Evolutionary conservation across 1,284 basidiomycete genomes (phyloP), one percentile per base, ranked within the genome.

Genomic region (Marasmius fiardii): DNA sequence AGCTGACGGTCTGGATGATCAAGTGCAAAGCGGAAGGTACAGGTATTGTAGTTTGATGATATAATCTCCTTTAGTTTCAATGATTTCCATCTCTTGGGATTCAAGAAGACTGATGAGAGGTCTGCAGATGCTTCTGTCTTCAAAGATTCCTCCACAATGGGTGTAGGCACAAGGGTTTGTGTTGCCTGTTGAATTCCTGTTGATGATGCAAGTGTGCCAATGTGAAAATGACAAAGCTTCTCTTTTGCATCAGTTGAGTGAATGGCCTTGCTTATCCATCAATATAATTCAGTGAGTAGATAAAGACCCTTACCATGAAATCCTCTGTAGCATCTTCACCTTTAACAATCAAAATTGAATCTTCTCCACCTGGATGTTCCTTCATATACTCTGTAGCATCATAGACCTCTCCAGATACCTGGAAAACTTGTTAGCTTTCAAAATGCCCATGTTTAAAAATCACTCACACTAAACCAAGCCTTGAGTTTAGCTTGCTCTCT

Each of bases 281-380:
- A n/a, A n/a, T n/a, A n/a, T n/a, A n/a, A n/a, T n/a, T n/a, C n/a
- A n/a, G n/a, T n/a, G n/a, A n/a, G n/a, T n/a, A n/a, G n/a, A n/a
- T n/a, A n/a, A n/a, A n/a, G n/a, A n/a, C n/a, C n/a, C n/a, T 50
- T 33, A 44, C 49, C 51, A 52, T 52, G 24, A 87, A 88, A 60
- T 86, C 85, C 18, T 86, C 84, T 0, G 81, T 78, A 0, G 82
- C 81, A 60, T 88, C 86, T 59, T 85, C 75, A 0, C 85, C 85
- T 1, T 82, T 81, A 3, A 82, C 78, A 11, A 84, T 68, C 10
- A 75, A 69, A 57, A 88, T 88, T 1, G 79, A 81, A 55, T 85
- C 79, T 0, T 75, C 71, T 2, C 86, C 86, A 16, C 86, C 86
- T 0, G 86, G 86, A 63, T 89, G 86, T 18, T 82, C 78, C 20